Evolutionary conservation across 305 asterid species (phyloP).

Genomic region (Vinca major): DNA sequence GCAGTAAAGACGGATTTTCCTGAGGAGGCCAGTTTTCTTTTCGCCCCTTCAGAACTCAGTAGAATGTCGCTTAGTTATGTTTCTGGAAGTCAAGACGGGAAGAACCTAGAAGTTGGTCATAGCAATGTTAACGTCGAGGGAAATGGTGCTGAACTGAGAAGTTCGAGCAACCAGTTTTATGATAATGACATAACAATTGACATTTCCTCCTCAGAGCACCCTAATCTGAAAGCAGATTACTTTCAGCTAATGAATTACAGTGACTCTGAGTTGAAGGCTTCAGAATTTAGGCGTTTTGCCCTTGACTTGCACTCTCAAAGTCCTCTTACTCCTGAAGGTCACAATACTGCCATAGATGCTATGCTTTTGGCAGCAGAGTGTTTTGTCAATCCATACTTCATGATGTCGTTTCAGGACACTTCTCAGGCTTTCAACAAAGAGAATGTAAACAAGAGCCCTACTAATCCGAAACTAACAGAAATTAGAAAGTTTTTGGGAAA

Average conservation of each 20-base stretch:
- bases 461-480: slow-evolving; percentile 39
- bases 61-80: slow-evolving; percentile 49
- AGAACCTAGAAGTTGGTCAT: slow-evolving; percentile 32
- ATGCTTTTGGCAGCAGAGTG: slow-evolving; percentile 98
- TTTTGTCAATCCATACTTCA: slow-evolving; percentile 76
- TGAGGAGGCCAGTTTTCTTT: slow-evolving; percentile 76
- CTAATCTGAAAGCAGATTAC: slow-evolving; percentile 60
- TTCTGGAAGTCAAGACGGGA: slow-evolving; percentile 41
- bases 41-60: slow-evolving; percentile 75
- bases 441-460: slow-evolving; percentile 24
- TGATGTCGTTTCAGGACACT: slow-evolving; percentile 44
- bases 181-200: slow-evolving; percentile 21
- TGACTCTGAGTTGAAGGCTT: slow-evolving; percentile 86
- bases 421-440: slow-evolving; percentile 31
- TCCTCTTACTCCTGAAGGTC: slow-evolving; percentile 62
- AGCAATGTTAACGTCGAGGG: slow-evolving; percentile 29
- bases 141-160: slow-evolving; percentile 22
- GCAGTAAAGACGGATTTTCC: slow-evolving; percentile 48
- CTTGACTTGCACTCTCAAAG: slow-evolving; percentile 61
- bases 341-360: slow-evolving; percentile 74
- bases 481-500: slow-evolving; percentile 33
- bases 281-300: slow-evolving; percentile 86
- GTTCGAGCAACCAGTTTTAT: slow-evolving; percentile 28
- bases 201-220: slow-evolving; percentile 36
- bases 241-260: slow-evolving; percentile 65